Evolutionary conservation across 2,329 filamentous ascomycete species (phyloP).

Genomic region (Talaromyces sp.): DNA sequence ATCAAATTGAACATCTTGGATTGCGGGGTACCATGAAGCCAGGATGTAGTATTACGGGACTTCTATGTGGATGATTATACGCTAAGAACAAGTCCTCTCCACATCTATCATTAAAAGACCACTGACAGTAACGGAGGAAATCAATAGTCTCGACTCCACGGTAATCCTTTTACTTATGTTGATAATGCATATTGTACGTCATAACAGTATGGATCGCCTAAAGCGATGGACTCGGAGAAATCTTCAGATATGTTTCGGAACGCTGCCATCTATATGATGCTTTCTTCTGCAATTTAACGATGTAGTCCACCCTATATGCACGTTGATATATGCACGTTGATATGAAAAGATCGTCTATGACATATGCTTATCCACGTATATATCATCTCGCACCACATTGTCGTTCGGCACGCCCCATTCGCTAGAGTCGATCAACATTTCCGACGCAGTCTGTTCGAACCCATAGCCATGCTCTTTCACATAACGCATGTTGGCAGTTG

Average conservation of each 20-base stretch:
- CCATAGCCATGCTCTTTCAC: slow-evolving; percentile 32
- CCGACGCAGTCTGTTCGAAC: slow-evolving; percentile 19
- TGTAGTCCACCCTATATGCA: background rate
- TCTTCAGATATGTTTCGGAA: background rate
- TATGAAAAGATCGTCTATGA: background rate
- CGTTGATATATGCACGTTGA: background rate
- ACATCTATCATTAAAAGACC: no score
- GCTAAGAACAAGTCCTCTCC: no score
- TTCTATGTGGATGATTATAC: no score
- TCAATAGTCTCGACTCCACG: no score
- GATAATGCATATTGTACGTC: background rate
- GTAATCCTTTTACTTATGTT: no score
- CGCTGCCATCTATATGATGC: background rate
- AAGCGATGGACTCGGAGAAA: background rate
- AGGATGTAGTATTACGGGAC: background rate
- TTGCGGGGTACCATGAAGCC: background rate
- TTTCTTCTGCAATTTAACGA: background rate
- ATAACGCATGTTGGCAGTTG: slow-evolving; percentile 35
- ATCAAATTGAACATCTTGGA: background rate
- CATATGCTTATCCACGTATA: slow-evolving; percentile 11
- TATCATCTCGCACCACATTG: slow-evolving; percentile 5
- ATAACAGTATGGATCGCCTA: background rate
- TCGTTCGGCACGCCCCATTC: background rate
- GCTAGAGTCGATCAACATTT: background rate
- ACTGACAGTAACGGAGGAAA: no score